Evolutionary conservation across 352 stramenopile species (phyloP).

Genomic region (Phytophthora sp.): DNA sequence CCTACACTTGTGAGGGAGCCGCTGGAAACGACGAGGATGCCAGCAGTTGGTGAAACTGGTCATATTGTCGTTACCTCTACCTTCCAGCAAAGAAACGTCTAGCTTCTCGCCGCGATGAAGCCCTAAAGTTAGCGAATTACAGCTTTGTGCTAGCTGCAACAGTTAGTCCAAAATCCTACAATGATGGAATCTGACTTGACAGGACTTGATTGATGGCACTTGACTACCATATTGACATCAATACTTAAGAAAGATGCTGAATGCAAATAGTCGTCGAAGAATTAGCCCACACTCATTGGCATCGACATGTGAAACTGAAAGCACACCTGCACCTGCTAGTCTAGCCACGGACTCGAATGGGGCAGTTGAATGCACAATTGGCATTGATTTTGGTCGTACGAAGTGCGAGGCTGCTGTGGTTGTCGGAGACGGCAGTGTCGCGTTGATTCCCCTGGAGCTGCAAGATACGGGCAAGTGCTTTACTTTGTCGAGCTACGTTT

Average conservation of each 20-base stretch:
- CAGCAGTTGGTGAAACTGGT: constrained; percentile 18
- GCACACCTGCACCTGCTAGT: constrained; percentile 3
- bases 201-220: constrained; percentile 17
- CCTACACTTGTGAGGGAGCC: not conserved
- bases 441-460: constrained; percentile 27
- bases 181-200: constrained; percentile 21
- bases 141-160: not conserved
- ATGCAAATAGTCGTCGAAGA: constrained; percentile 1
- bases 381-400: constrained; percentile 37
- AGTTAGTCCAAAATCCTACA: constrained; percentile 6
- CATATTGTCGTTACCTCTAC: constrained; percentile 31
- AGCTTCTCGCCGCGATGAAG: constrained; percentile 1
- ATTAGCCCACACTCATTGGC: constrained; percentile 13
- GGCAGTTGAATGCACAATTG: constrained; percentile 9
- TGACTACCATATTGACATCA: not conserved
- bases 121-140: constrained; percentile 27
- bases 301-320: not conserved
- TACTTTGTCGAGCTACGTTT: constrained; percentile 29
- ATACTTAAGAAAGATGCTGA: no score
- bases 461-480: constrained; percentile 13
- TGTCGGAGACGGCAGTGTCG: constrained; percentile 6
- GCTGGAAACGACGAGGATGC: not conserved
- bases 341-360: not conserved
- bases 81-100: constrained; percentile 18
- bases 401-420: constrained; percentile 35